Percentiles rank a stretch among this genome's conserved stretches.
These are phyloP conservation scores for Amaranthus tricolor DNA, from an alignment of 179 eudicot genomes.

Conservation along the genomic window DNA sequence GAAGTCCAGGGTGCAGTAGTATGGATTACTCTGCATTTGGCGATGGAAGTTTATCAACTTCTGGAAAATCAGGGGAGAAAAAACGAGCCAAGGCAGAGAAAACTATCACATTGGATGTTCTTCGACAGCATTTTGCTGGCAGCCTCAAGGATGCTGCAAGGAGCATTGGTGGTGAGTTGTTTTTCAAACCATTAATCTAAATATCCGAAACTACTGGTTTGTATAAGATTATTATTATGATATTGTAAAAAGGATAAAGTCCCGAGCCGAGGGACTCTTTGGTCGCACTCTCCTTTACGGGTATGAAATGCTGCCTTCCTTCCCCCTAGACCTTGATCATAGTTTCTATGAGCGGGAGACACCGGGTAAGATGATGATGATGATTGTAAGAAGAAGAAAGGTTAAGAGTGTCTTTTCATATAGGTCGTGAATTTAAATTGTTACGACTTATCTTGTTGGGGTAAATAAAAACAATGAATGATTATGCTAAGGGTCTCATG, in stretches of 20 bases:
- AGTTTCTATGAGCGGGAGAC: no score
- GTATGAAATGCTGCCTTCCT: no score
- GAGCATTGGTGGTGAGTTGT: constrained; percentile 73
- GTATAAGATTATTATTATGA: neutral
- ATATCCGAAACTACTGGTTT: neutral
- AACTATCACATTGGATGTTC: constrained; percentile 69
- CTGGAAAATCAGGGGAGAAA: constrained; percentile 50
- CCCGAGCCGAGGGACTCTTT: no score
- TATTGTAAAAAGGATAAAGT: no score
- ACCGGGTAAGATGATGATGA: no score
- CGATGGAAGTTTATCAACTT: constrained; percentile 37
- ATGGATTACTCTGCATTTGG: constrained; percentile 32
- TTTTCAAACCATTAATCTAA: neutral
- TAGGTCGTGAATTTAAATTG: neutral
- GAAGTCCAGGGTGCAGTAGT: constrained; percentile 20
- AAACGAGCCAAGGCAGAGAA: constrained; percentile 70
- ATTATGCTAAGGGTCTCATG: no score
- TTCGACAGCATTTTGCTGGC: constrained; percentile 88
- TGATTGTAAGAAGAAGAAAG: neutral
- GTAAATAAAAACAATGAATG: neutral
- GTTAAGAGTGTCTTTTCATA: neutral
- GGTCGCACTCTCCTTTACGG: no score
- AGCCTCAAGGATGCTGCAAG: constrained; percentile 95
- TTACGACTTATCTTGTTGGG: neutral
- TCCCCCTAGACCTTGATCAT: no score